These are phyloP conservation scores for Fusarium marasasianum DNA, from an alignment of 2,329 filamentous ascomycete genomes.

Conservation along the genomic window DNA sequence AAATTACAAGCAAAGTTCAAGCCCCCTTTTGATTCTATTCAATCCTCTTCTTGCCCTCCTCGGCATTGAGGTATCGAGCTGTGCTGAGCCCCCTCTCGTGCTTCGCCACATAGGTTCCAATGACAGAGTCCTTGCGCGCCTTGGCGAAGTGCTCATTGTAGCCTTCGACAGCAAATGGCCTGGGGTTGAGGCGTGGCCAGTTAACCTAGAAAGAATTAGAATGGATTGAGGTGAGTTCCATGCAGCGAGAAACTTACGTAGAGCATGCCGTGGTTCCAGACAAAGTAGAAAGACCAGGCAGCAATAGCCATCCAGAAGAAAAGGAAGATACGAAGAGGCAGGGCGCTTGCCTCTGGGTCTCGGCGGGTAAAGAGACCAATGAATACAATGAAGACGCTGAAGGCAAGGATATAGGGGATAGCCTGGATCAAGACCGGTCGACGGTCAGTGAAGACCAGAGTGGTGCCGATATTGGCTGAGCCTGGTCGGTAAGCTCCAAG, in stretches of 20 bases:
- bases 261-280: constrained; percentile 86
- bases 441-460: constrained; percentile 82
- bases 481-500: constrained; percentile 85
- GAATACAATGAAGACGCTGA: constrained; percentile 84
- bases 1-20: constrained; percentile 7
- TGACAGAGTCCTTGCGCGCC: constrained; percentile 81
- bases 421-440: constrained; percentile 89
- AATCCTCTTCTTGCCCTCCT: constrained; percentile 98
- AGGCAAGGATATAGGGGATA: constrained; percentile 90
- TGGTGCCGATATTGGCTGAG: constrained; percentile 74
- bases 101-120: constrained; percentile 73
- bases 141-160: constrained; percentile 87
- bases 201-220: constrained; percentile 73
- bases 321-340: constrained; percentile 84
- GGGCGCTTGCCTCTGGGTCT: constrained; percentile 76
- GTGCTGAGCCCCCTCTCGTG: constrained; percentile 89
- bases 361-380: constrained; percentile 78
- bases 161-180: constrained; percentile 85
- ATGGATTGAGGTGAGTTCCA: background rate
- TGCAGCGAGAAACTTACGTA: constrained; percentile 74
- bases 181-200: constrained; percentile 96
- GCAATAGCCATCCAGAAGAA: constrained; percentile 79
- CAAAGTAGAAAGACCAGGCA: constrained; percentile 78
- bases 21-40: constrained; percentile 64
- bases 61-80: constrained; percentile 82